Evolutionary conservation across 2,329 filamentous ascomycete genomes (phyloP).

Genomic region (Albifimbria verrucaria): DNA sequence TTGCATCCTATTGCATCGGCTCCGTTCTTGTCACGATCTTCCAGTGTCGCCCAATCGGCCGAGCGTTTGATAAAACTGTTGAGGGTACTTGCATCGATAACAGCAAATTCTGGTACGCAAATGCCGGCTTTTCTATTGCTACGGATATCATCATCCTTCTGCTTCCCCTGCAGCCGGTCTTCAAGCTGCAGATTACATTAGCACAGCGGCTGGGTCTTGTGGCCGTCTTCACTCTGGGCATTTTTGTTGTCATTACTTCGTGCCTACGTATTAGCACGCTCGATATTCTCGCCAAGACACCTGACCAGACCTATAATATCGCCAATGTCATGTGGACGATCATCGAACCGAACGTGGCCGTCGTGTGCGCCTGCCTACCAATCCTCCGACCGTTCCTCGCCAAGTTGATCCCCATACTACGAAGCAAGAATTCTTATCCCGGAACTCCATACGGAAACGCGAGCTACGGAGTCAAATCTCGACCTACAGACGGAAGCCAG

Average conservation of each 20-base stretch:
- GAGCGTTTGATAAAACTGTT: slow-evolving; percentile 37
- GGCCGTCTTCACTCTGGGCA: slow-evolving; percentile 34
- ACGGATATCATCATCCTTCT: slow-evolving; percentile 42
- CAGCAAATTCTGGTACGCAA: slow-evolving; percentile 43
- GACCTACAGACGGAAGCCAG: slow-evolving; percentile 10
- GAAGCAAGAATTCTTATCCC: slow-evolving; percentile 16
- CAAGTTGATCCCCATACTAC: slow-evolving; percentile 19
- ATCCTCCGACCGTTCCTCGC: slow-evolving; percentile 29
- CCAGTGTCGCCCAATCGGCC: slow-evolving; percentile 28
- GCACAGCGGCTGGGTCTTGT: slow-evolving; percentile 33
- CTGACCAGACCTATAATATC: slow-evolving; percentile 30
- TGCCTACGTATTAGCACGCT: slow-evolving; percentile 29
- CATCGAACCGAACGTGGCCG: slow-evolving; percentile 35
- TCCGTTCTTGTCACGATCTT: slow-evolving; percentile 24
- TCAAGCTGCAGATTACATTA: slow-evolving; percentile 35
- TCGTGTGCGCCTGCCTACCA: slow-evolving; percentile 36
- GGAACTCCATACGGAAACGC: slow-evolving; percentile 11
- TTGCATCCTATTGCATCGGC: slow-evolving; percentile 21
- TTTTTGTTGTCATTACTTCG: slow-evolving; percentile 27
- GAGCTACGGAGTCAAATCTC: slow-evolving; percentile 15
- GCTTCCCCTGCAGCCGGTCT: slow-evolving; percentile 42
- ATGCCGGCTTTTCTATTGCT: slow-evolving; percentile 41
- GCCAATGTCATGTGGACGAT: slow-evolving; percentile 33
- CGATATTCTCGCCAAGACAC: slow-evolving; percentile 16
- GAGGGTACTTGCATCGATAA: slow-evolving; percentile 41